phyloP scores from a whole-genome alignment of 441 rosid genomes.

The Manihot esculenta region DNA sequence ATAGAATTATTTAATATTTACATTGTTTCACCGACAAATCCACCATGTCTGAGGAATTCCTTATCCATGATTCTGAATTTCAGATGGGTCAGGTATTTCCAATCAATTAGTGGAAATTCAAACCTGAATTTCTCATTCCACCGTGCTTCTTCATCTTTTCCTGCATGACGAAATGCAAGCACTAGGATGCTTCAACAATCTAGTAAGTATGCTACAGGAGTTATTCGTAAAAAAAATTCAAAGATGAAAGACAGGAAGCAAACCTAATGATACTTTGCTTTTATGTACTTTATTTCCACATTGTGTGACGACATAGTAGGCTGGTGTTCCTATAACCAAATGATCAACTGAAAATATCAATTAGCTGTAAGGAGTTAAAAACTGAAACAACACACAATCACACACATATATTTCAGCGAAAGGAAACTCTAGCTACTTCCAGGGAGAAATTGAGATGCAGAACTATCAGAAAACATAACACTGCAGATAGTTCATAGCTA shows the following conservation, averaged over 20 bases:
- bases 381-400: not conserved
- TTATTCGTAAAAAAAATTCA: not conserved
- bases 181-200: not conserved
- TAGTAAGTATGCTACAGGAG: not conserved
- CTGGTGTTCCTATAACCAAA: slow-evolving; percentile 51
- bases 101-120: slow-evolving; percentile 46
- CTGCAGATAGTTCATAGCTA: not conserved
- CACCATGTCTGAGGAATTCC: slow-evolving; percentile 48
- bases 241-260: slow-evolving; percentile 8
- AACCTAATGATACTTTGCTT: slow-evolving; percentile 74
- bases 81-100: slow-evolving; percentile 50
- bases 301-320: slow-evolving; percentile 55
- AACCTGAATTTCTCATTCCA: slow-evolving; percentile 85
- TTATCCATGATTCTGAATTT: slow-evolving; percentile 66
- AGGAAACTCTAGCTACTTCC: not conserved
- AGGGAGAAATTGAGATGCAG: not conserved
- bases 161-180: slow-evolving; percentile 31
- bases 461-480: not conserved
- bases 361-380: no score
- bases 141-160: slow-evolving; percentile 43
- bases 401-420: not conserved
- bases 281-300: slow-evolving; percentile 59
- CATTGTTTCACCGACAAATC: slow-evolving; percentile 80
- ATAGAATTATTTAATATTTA: slow-evolving; percentile 19
- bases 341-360: not conserved